Evolutionary conservation across 192 early-diverging fungal genomes (phyloP), one percentile per base, ranked within the genome.

Genomic region (Podila horticola): DNA sequence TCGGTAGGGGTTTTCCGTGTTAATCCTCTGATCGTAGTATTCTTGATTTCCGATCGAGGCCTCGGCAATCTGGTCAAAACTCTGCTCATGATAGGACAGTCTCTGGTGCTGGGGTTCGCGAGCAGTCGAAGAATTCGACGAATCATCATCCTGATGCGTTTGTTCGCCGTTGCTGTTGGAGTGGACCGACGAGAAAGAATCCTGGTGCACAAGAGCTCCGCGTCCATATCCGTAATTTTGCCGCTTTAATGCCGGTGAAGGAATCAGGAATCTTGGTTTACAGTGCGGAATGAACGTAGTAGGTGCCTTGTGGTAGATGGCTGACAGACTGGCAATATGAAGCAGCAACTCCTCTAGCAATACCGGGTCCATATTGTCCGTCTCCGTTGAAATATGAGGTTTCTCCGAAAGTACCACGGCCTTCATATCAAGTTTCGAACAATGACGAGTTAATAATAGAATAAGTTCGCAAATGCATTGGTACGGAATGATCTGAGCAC

Each of bases 261-360:
- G 86, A 22, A 86, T 84, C 52, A 90, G 74, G 55, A 74, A 86
- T 9, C 89, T 64, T 20, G 86, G 83, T 71, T 90, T 90, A 59
- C 84, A 85, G 60, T 87, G 84, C n/a, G 92, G 91, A 36, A 97
- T 93, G 71, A 99, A 95, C 0, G 92, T 90, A 19, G 92, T 88
- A 13, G 97, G 93, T 41, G 94, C 95, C 77, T 97, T 97, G 74
- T 97, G 94, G 74, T 97, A 97, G 30, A 99, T 92, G 24, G 95
- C 93, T 13, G 97, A 92, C 48, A 99, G 88, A 10, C 90, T 94
- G 19, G 93, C 93, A 41, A 99, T 89, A 68, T 99, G 90, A 45
- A 95, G 84, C 22, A 98, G 82, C 22, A 99, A 84, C 72, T 98
- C 96, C 58, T 97, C 93, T 31, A 99, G 85, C 26, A 99, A 79